Evolutionary conservation across 2,329 filamentous ascomycete genomes (phyloP).

Genomic region (Bipolaris zeicola): DNA sequence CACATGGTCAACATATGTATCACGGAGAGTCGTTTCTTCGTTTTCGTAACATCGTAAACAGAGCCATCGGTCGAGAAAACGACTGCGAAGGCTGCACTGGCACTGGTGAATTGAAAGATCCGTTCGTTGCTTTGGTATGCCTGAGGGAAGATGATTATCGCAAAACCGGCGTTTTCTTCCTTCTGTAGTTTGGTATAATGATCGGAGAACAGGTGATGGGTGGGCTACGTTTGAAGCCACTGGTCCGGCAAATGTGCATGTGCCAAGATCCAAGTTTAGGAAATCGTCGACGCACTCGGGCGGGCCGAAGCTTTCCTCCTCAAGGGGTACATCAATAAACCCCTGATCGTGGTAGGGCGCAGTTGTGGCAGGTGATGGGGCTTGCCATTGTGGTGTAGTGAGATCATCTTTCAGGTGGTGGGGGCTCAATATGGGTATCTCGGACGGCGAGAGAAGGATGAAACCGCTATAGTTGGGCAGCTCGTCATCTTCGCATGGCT

Average conservation of each 20-base stretch:
- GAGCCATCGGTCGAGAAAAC: conserved; percentile 30
- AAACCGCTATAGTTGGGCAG: conserved; percentile 41
- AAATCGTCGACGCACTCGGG: conserved; percentile 34
- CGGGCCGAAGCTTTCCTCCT: conserved; percentile 20
- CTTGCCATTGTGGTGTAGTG: conserved; percentile 11
- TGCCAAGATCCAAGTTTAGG: conserved; percentile 34
- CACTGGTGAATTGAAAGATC: conserved; percentile 7
- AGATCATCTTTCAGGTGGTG: conserved; percentile 25
- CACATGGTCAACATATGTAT: conserved; percentile 3
- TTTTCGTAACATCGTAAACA: conserved; percentile 29
- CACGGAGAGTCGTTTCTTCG: conserved; percentile 13
- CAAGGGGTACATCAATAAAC: conserved; percentile 37
- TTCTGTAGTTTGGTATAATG: conserved; percentile 34
- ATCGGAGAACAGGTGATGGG: conserved; percentile 35
- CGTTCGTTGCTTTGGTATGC: not conserved
- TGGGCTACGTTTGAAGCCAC: conserved; percentile 22
- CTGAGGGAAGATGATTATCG: conserved; percentile 6
- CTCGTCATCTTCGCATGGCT: conserved; percentile 33
- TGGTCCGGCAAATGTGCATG: conserved; percentile 22
- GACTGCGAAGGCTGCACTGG: conserved; percentile 25
- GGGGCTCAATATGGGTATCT: conserved; percentile 39
- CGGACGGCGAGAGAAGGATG: conserved; percentile 28
- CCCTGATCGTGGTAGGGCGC: conserved; percentile 41
- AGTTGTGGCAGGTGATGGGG: conserved; percentile 9
- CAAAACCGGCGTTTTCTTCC: conserved; percentile 24